A percentile compares a stretch with the other conserved stretches of the same genome.
Conservation (phyloP, 2,329 filamentous ascomycete species). For the Cryphonectria naterciae region DNA sequence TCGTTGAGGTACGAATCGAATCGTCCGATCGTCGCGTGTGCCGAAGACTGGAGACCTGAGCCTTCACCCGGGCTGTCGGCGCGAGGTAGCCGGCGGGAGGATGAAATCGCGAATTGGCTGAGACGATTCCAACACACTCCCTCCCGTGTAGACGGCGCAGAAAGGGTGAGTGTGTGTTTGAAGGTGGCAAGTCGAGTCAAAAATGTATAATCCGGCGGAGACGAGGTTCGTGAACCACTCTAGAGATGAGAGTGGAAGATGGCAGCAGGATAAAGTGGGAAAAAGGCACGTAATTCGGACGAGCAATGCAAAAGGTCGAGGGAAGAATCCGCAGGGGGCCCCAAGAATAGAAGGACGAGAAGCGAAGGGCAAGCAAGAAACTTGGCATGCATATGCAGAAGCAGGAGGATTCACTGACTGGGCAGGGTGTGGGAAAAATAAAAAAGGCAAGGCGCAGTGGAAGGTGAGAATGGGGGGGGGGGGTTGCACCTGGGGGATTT, state of each 20-base stretch:
- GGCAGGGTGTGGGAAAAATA: neutral
- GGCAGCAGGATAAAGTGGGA: neutral
- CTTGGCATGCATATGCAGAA: conserved; percentile 6
- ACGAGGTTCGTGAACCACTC: neutral
- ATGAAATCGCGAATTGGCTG: neutral
- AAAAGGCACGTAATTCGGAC: neutral
- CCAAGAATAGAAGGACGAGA: conserved; percentile 6
- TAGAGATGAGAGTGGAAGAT: neutral
- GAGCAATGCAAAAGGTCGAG: conserved; percentile 4
- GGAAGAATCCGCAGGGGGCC: neutral
- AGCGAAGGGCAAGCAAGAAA: conserved; percentile 10
- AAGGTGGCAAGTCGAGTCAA: neutral
- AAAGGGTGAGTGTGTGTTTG: neutral
- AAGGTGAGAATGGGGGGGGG: neutral
- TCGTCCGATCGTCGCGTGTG: neutral
- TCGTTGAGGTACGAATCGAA: neutral
- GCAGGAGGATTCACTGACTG: neutral
- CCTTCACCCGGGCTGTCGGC: conserved; percentile 1
- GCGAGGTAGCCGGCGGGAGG: neutral
- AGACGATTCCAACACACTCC: neutral
- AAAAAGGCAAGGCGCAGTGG: conserved; percentile 14
- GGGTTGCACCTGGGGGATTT: neutral
- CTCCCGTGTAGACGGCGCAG: neutral
- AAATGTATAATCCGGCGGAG: neutral
- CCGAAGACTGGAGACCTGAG: neutral